Evolutionary conservation across 768 basidiomycete species (phyloP).

Genomic region (Royoungia palumana): DNA sequence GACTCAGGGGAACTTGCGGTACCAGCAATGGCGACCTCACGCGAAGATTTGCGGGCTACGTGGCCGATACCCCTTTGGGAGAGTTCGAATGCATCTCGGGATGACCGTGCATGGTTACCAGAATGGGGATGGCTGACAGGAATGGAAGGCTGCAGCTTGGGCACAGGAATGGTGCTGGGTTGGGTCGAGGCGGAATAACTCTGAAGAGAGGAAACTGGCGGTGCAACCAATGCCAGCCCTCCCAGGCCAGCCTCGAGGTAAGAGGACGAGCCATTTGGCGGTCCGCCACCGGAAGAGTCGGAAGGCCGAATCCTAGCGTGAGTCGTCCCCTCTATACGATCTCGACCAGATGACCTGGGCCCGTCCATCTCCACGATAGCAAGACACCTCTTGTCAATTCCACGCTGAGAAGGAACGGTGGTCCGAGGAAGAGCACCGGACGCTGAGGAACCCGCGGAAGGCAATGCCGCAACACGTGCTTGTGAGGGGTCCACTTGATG

Average conservation of each 20-base stretch:
- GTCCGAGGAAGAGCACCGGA: slow-evolving; percentile 40
- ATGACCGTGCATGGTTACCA: slow-evolving; percentile 41
- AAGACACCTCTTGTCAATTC: slow-evolving; percentile 61
- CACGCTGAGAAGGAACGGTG: slow-evolving; percentile 55
- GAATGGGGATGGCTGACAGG: slow-evolving; percentile 1
- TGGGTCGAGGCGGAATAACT: slow-evolving; percentile 53
- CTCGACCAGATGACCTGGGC: slow-evolving; percentile 19
- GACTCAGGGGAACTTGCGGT: slow-evolving; percentile 33
- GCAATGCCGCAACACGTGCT: slow-evolving; percentile 22
- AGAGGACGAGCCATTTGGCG: slow-evolving; percentile 33
- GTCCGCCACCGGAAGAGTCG: slow-evolving; percentile 26
- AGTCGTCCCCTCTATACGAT: slow-evolving; percentile 24
- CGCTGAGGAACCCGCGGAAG: slow-evolving; percentile 27
- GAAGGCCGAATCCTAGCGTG: slow-evolving; percentile 11
- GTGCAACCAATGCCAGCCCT: slow-evolving; percentile 66
- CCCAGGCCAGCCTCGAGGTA: slow-evolving; percentile 35
- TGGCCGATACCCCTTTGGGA: slow-evolving; percentile 34
- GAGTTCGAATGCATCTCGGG: slow-evolving; percentile 42
- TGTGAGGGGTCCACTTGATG: background rate
- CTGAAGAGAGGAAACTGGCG: slow-evolving; percentile 60
- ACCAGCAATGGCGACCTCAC: slow-evolving; percentile 53
- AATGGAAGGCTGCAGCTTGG: slow-evolving; percentile 20
- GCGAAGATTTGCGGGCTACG: slow-evolving; percentile 42
- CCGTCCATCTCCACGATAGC: slow-evolving; percentile 64
- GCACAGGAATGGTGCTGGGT: slow-evolving; percentile 46